Evolutionary conservation across 73 alveolate genomes (phyloP).

Genomic region (Paramecium sonneborni): DNA sequence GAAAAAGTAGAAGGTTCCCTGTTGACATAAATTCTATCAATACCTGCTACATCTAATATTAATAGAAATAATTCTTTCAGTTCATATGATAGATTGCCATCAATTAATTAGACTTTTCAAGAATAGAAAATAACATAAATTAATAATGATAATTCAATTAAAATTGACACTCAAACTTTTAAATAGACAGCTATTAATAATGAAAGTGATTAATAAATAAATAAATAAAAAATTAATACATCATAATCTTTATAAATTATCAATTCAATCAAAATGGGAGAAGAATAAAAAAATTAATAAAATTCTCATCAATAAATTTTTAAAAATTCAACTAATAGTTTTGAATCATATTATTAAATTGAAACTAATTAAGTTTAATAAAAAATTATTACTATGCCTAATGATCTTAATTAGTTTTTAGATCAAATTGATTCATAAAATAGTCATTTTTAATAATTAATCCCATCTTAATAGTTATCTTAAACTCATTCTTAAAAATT

Average conservation of each 20-base stretch:
- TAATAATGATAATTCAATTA: slow-evolving; percentile 2
- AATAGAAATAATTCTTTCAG: not conserved
- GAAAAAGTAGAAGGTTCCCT: slow-evolving; percentile 8
- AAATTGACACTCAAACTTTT: not conserved
- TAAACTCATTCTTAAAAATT: not conserved
- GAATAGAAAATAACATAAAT: not conserved
- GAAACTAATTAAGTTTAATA: not conserved
- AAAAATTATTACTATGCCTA: not conserved
- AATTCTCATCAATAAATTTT: not conserved
- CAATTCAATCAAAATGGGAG: not conserved
- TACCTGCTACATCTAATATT: not conserved
- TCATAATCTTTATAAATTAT: not conserved
- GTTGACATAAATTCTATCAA: not conserved
- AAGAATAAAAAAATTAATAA: not conserved
- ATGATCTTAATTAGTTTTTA: not conserved
- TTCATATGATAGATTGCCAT: not conserved
- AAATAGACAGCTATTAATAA: not conserved
- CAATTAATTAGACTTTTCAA: not conserved
- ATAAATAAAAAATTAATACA: not conserved
- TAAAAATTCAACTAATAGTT: not conserved
- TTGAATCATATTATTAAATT: not conserved
- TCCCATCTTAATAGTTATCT: not conserved
- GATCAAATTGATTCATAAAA: not conserved
- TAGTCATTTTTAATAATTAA: not conserved
- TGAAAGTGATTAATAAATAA: not conserved